Conservation (phyloP, 257 asterid genomes). For the Scutellaria galericulata region DNA sequence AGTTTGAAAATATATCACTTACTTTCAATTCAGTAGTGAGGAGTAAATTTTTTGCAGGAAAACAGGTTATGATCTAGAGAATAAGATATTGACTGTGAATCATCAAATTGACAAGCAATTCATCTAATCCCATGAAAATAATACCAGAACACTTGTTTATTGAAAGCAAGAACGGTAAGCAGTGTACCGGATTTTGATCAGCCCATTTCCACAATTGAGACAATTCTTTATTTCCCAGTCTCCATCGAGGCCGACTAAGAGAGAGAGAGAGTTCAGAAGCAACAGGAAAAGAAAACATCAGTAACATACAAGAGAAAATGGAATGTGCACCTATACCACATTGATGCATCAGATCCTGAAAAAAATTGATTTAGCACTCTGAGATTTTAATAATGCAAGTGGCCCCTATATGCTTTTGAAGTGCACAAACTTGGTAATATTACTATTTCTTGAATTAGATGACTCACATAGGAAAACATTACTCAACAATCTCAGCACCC, state of each 20-base stretch:
- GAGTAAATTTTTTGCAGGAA: background rate
- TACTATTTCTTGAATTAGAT: constrained; percentile 15
- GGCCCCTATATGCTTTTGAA: constrained; percentile 13
- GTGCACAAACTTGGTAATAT: background rate
- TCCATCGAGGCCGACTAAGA: constrained; percentile 90
- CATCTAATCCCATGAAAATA: constrained; percentile 18
- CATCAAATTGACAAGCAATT: background rate
- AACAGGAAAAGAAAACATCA: constrained; percentile 7
- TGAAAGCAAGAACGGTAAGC: constrained; percentile 25
- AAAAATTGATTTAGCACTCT: constrained; percentile 16
- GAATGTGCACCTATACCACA: constrained; percentile 3
- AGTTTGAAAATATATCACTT: background rate
- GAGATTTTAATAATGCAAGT: constrained; percentile 15
- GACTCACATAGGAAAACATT: constrained; percentile 1
- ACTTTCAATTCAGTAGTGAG: background rate
- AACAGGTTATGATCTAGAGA: background rate
- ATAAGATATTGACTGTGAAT: background rate
- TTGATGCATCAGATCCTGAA: constrained; percentile 5
- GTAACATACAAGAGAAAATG: constrained; percentile 27
- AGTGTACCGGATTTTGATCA: constrained; percentile 92
- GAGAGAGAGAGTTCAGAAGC: background rate
- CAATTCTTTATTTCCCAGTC: constrained; percentile 94
- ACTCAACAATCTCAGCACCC: constrained; percentile 17
- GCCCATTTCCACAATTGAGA: constrained; percentile 98
- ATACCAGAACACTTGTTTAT: background rate